phyloP scores from a whole-genome alignment of 768 basidiomycete species.

The Mycena haematopus region DNA sequence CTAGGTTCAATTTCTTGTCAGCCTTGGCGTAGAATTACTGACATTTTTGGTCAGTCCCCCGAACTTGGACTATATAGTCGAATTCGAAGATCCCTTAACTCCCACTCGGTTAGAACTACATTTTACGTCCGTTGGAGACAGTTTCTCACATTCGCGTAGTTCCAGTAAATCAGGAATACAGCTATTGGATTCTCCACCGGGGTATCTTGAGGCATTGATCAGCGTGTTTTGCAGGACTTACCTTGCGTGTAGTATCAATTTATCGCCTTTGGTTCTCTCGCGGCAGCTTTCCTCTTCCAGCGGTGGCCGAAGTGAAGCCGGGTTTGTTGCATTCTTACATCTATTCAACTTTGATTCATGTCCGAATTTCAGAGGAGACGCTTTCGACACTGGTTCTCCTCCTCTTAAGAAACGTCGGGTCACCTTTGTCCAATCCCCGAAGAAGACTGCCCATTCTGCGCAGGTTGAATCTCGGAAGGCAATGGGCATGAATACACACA shows the following conservation, averaged over 20 bases:
- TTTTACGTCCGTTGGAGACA: neutral
- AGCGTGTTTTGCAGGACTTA: neutral
- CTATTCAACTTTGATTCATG: neutral
- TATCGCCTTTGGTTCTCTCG: constrained; percentile 15
- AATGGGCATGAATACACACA: constrained; percentile 14
- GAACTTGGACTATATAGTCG: constrained; percentile 19
- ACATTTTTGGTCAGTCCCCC: constrained; percentile 22
- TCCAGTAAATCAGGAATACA: constrained; percentile 9
- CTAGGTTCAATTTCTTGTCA: constrained; percentile 12
- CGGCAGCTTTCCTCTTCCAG: neutral
- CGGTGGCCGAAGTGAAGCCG: neutral
- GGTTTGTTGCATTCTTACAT: neutral
- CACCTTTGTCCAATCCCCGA: constrained; percentile 23
- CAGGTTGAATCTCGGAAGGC: constrained; percentile 18
- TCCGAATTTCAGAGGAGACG: constrained; percentile 32
- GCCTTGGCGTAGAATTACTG: neutral
- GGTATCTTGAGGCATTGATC: neutral
- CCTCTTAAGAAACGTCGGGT: constrained; percentile 34
- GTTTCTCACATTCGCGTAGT: neutral
- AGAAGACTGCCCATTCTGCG: neutral
- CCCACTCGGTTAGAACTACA: constrained; percentile 24
- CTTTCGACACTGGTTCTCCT: constrained; percentile 4
- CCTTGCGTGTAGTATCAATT: neutral
- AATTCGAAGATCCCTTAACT: constrained; percentile 27
- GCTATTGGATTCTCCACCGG: neutral